Base-by-base conservation (phyloP, 2,329 filamentous ascomycete species). In the Dryadomyces sulphureus region DNA sequence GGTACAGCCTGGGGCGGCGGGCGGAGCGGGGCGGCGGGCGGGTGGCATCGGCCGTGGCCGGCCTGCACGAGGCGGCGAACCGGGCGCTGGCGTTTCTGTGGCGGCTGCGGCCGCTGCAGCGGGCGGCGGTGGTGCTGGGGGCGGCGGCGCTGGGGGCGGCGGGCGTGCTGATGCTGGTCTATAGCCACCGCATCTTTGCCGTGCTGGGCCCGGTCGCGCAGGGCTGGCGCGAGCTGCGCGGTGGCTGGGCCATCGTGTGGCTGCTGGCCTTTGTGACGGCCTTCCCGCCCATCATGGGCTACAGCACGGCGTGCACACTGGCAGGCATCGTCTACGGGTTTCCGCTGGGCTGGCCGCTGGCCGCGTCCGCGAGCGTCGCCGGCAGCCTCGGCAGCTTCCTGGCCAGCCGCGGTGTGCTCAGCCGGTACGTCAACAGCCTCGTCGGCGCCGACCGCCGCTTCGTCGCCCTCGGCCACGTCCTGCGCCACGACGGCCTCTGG, bases 401-500 rank as follows among this genome's bases (percentile, higher is more conserved):
- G 48, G 77, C 84, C 40, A 88, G 83, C 45, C 73, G 92, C 52
- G 86, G 84, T 5, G 63, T 95, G 38, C 70, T 96, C 49, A 82
- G 81, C 53, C 68, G 67, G 39, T 89, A 89, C 59, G 89, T 96
- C 24, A 72, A 88, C 55, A 72, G 79, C 17, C 71, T 94, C 54
- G 82, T 95, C 43, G 84, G 85, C 47, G 72, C 74, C 53, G 90
- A 98, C 64, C 81, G 79, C 59, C 77, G 89, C 45, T 98, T 98
- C 60, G 78, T 92, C 9, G 92, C 92, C 5, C 73, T 98, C 22
- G 77, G 84, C 20, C 74, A 95, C 56, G 92, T 92, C 7, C 69
- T 98, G 50, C 87, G 94, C 53, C 81, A 85, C 57, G 92, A 98
- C 57, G 92, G 92, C 1, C 63, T 98, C 44, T 84, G 87, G 56